phyloP scores from a whole-genome alignment of 495 filamentous ascomycete genomes.

The Aspergillus mulundensis region DNA sequence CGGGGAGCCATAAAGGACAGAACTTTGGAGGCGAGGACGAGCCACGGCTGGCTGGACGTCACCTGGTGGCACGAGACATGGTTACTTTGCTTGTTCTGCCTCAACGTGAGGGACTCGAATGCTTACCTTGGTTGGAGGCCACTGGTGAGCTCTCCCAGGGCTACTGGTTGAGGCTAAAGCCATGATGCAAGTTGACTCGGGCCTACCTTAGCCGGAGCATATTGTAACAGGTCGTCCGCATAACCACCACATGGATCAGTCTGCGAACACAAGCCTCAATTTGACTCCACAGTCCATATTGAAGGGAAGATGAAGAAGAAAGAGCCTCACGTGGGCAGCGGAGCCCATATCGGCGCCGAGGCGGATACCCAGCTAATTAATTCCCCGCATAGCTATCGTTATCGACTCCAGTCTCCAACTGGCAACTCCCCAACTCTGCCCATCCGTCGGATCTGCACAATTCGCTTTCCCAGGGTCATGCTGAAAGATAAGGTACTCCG shows the following conservation, averaged over 20 bases:
- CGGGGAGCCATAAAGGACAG: background rate
- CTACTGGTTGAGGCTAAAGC: background rate
- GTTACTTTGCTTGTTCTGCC: background rate
- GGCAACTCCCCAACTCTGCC: too few species aligned
- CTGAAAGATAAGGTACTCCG: background rate
- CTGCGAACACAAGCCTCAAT: background rate
- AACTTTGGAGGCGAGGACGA: background rate
- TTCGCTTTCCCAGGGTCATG: background rate
- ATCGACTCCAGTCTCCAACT: background rate
- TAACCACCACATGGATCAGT: background rate
- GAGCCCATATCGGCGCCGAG: conserved; percentile 12
- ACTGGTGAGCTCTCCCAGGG: background rate
- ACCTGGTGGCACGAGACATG: conserved; percentile 1
- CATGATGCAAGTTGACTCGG: background rate
- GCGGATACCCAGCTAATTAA: background rate
- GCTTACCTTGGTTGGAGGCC: background rate
- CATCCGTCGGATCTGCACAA: background rate
- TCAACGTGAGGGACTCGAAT: background rate
- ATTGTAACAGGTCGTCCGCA: background rate
- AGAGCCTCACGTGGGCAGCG: background rate
- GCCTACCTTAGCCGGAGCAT: background rate
- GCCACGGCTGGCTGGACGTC: background rate
- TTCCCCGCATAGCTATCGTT: conserved; percentile 1
- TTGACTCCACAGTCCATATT: background rate
- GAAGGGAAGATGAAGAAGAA: background rate